Evolutionary conservation across 2,329 filamentous ascomycete genomes (phyloP), one percentile per base, ranked within the genome.

Genomic region (Arthrobotrys iridis): DNA sequence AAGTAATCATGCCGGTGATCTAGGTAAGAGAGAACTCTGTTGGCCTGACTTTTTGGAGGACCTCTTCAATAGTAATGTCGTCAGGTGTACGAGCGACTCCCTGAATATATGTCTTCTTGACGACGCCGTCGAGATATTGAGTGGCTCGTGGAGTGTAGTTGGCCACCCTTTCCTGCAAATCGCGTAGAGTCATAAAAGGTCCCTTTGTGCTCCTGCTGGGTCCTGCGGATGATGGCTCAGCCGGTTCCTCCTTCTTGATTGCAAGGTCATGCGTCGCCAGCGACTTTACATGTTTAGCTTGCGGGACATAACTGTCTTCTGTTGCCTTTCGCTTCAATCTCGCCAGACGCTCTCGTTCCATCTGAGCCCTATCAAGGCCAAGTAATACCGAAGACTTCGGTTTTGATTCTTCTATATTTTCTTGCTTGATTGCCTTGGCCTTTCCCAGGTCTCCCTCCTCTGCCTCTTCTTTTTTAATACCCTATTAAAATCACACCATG

Each of bases 1-100:
- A 28, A 11, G 11, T 37, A 72, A 50, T 57, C 35, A 11, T 52
- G 11, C 41, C 26, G 33, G 28, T 59, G 33, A 35, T 33, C 62
- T 43, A 30, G 4, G 18, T 55, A 7, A 5, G 22, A 64, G 52
- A 8, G 40, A 65, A 48, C 64, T 57, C 50, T 20, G 24, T 22
- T 20, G 11, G 13, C 6, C 41, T 48, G 26, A 77, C 73, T 55
- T 88, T 89, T 81, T 96, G 91, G 0, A 97, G 82, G 0, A 97
- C 87, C 81, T 97, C 93, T 79, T 96, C 92, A 41, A 98, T 89
- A 74, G 89, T 95, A 80, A 98, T 92, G 77, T 96, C 92, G 76
- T 93, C 87, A 3, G 84, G 84, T 0, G 81, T 84, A 35, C 91
- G 85, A 1, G 75, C 33, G 86, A 83, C 88, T 1, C 90, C 89